Evolutionary conservation across 1,139 yeast genomes (phyloP).

Genomic region (Pichia sp.): DNA sequence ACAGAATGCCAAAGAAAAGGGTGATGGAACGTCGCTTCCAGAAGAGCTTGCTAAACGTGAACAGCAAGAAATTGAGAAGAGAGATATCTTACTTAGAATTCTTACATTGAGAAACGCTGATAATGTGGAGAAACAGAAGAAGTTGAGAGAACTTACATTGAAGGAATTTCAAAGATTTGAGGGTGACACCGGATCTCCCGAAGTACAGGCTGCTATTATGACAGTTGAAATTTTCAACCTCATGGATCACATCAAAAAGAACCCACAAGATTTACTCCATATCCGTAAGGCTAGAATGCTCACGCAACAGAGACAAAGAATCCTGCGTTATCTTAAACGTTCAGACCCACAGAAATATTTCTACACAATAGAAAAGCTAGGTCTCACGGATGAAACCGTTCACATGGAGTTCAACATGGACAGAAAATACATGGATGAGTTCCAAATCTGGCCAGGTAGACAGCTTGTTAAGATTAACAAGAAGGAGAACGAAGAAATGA

Average conservation of each 20-base stretch:
- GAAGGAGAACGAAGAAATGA: constrained; percentile 34
- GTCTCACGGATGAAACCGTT: constrained; percentile 75
- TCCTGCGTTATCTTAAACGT: constrained; percentile 72
- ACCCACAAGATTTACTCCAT: constrained; percentile 67
- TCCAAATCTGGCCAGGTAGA: constrained; percentile 68
- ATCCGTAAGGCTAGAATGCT: constrained; percentile 67
- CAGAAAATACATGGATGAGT: constrained; percentile 77
- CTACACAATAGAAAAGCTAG: constrained; percentile 81
- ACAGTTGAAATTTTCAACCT: constrained; percentile 76
- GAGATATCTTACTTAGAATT: constrained; percentile 65
- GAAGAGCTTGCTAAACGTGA: constrained; percentile 27
- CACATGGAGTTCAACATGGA: constrained; percentile 79
- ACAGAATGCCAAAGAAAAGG: constrained; percentile 5
- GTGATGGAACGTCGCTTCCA: constrained; percentile 16
- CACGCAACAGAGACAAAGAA: constrained; percentile 84
- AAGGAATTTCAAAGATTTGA: constrained; percentile 74
- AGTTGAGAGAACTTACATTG: constrained; percentile 60
- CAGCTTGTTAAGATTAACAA: constrained; percentile 38
- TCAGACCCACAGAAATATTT: constrained; percentile 76
- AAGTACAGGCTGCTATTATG: constrained; percentile 89
- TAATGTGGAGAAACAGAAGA: constrained; percentile 47
- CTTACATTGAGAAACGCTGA: constrained; percentile 67
- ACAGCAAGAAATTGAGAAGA: constrained; percentile 47
- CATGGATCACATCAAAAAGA: constrained; percentile 65
- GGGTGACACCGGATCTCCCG: constrained; percentile 93